phyloP scores from a whole-genome alignment of 1,284 basidiomycete genomes.

The Porodaedalea pini region DNA sequence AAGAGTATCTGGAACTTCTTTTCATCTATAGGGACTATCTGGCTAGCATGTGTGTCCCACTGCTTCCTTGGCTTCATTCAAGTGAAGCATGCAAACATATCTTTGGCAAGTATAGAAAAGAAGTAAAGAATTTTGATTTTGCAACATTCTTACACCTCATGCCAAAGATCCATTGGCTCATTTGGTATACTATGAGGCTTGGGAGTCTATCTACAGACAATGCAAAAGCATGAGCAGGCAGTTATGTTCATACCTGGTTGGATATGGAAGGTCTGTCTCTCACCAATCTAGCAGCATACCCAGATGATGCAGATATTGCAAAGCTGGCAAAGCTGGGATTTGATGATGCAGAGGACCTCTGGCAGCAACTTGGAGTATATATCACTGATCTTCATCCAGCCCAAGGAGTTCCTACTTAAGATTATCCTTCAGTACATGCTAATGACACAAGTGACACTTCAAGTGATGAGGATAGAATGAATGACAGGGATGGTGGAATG shows the following conservation, averaged over 20 bases:
- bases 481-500: not conserved
- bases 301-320: constrained; percentile 15
- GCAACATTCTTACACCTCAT: constrained; percentile 34
- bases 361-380: not conserved
- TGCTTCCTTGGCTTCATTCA: constrained; percentile 39
- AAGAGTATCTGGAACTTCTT: constrained; percentile 32
- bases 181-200: constrained; percentile 7
- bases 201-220: constrained; percentile 6
- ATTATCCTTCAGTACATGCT: not conserved
- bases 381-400: not conserved
- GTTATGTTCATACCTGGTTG: constrained; percentile 25
- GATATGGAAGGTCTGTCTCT: constrained; percentile 22
- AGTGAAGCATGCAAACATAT: constrained; percentile 37
- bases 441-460: not conserved
- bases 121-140: constrained; percentile 36
- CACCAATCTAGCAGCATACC: constrained; percentile 14
- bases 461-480: not conserved
- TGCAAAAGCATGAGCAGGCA: constrained; percentile 19
- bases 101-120: constrained; percentile 32
- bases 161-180: constrained; percentile 25
- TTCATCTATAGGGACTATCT: constrained; percentile 35
- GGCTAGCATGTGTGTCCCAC: constrained; percentile 24
- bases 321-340: constrained; percentile 17
- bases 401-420: not conserved
- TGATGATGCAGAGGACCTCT: constrained; percentile 19